Base-by-base conservation (phyloP, 2,329 filamentous ascomycete species). In the Ophiostoma fasciatum region DNA sequence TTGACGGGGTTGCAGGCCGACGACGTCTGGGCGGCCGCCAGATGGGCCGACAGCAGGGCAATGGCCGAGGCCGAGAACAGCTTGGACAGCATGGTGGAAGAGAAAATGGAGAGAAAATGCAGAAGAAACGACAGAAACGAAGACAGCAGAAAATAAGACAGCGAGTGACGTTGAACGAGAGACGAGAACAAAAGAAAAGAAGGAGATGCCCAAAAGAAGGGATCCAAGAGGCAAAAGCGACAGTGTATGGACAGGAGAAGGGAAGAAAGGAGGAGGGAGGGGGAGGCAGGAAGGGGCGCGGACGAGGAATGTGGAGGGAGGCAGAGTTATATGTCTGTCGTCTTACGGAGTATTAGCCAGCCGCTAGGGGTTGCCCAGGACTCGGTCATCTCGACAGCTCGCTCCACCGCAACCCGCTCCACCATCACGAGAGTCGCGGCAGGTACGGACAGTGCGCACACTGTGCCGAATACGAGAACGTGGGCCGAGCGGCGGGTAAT, bases 1-100 rank as follows among this genome's bases (percentile, higher is more conserved):
- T 71, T 55, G 36, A 60, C 56, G 33, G 70, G 70, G 52, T 74
- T 62, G 54, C 70, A 74, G 11, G 50, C 49, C n/a, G 67, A 71
- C 48, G 48, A 63, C 41, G 70, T 74, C 61, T 74, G 70, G 37
- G 66, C 69, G 41, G 63, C 57, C 39, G 61, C 68, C 45, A 71
- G 45, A 41, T 55, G 49, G 29, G 44, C 37, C 28, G 63, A 59
- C 42, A 67, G 62, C 12, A 73, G 55, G 44, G 62, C 60, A 58
- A 68, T 51, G 25, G 60, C 56, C 36, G 64, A 57, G 41, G 58
- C 48, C 37, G 61, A 57, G 40, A 68, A 41, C 36, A 63, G 34
- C 51, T 64, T 68, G 55, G 60, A 54, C 43, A 68, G 49, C 60
- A 66, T 64, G 26, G 40, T 58, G 50, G 7, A 27, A 19, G 6